A percentile compares a stretch with the other conserved stretches of the same genome.
phyloP scores from a whole-genome alignment of 73 alveolate genomes.

The Paramecium biaurelia region DNA sequence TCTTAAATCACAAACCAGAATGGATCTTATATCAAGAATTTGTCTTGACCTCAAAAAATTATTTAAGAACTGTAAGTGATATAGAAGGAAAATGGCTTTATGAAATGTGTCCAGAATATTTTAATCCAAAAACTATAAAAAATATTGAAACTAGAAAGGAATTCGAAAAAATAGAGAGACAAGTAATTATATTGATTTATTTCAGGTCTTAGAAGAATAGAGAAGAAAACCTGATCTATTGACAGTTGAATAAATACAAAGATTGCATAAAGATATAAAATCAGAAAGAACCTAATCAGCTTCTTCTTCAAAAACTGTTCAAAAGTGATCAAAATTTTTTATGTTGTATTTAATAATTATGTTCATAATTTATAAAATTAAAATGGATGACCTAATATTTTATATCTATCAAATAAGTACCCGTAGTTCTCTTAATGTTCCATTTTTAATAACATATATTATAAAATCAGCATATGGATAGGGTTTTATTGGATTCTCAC shows the following conservation, averaged over 20 bases:
- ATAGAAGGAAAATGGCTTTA: slow-evolving; percentile 95
- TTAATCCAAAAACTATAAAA: slow-evolving; percentile 78
- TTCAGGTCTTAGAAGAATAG: not conserved
- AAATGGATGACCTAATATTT: too few relatives aligned
- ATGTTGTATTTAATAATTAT: not conserved
- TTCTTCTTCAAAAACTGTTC: not conserved
- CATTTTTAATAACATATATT: not conserved
- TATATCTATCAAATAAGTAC: too few relatives aligned
- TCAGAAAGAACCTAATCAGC: not conserved
- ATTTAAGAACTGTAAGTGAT: slow-evolving; percentile 94
- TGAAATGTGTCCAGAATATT: slow-evolving; percentile 96
- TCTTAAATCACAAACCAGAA: slow-evolving; percentile 97
- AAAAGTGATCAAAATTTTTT: not conserved
- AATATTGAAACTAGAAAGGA: slow-evolving; percentile 58
- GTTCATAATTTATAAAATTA: too few relatives aligned
- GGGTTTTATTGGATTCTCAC: not conserved
- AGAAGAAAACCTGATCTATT: not conserved
- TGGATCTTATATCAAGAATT: slow-evolving; percentile 98
- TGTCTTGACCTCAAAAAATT: slow-evolving; percentile 96
- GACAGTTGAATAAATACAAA: slow-evolving; percentile 24
- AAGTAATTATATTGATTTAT: not conserved
- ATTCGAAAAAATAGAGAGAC: slow-evolving; percentile 55
- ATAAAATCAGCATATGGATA: not conserved
- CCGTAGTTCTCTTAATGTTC: too few relatives aligned
- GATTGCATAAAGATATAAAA: not conserved